Evolutionary conservation across 768 basidiomycete genomes (phyloP).

Genomic region (Amanita thiersii): DNA sequence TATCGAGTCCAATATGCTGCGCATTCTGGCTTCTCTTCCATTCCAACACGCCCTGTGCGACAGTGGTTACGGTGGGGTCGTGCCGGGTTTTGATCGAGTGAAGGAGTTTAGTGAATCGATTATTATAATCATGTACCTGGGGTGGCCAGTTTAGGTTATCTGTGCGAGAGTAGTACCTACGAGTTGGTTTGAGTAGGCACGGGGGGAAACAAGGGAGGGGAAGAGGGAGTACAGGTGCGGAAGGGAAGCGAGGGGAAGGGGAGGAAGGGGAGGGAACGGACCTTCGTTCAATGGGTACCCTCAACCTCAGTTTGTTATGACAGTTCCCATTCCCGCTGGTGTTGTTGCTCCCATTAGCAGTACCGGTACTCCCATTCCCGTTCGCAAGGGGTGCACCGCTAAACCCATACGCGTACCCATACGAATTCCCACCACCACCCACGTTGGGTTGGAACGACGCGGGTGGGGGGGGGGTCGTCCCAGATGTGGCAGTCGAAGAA

Average conservation of each 20-base stretch:
- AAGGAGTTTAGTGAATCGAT: constrained; percentile 78
- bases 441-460: too few relatives aligned
- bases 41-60: constrained; percentile 93
- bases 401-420: too few relatives aligned
- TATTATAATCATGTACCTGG: constrained; percentile 89
- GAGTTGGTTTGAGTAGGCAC: constrained; percentile 6
- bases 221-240: background rate
- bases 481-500: too few relatives aligned
- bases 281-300: constrained; percentile 84
- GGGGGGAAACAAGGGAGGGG: constrained; percentile 1
- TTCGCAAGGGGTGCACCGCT: too few relatives aligned
- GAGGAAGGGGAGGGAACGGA: constrained; percentile 24
- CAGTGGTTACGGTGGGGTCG: constrained; percentile 96
- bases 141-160: constrained; percentile 75
- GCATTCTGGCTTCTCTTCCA: constrained; percentile 79
- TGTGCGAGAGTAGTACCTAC: constrained; percentile 82
- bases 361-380: too few relatives aligned
- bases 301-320: constrained; percentile 52
- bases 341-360: constrained; percentile 18
- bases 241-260: constrained; percentile 7
- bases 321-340: constrained; percentile 29
- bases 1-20: constrained; percentile 70
- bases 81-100: constrained; percentile 90
- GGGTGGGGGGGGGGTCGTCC: too few relatives aligned
- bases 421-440: too few relatives aligned